phyloP scores from a whole-genome alignment of 371 early-diverging fungal species.

The Mucor circinelloides region DNA sequence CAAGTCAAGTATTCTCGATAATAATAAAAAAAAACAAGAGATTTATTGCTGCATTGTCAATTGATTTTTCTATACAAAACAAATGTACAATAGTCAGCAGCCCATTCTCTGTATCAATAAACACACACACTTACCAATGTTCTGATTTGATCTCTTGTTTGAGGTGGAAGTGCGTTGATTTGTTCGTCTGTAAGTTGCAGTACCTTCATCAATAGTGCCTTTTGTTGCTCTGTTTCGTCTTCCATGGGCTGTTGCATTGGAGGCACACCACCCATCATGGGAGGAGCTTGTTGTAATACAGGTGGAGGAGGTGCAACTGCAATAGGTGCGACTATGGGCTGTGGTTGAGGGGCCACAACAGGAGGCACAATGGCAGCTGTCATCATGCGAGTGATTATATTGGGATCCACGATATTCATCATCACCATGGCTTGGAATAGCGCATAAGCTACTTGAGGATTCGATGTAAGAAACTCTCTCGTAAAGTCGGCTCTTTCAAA shows the following conservation, averaged over 20 bases:
- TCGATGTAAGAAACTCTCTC: slow-evolving; percentile 65
- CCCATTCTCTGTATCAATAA: neutral
- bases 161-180: slow-evolving; percentile 57
- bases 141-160: slow-evolving; percentile 55
- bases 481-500: slow-evolving; percentile 72
- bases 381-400: slow-evolving; percentile 62
- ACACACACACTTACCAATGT: slow-evolving; percentile 45
- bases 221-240: slow-evolving; percentile 49
- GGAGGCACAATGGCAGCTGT: slow-evolving; percentile 24
- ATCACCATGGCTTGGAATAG: slow-evolving; percentile 84
- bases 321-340: slow-evolving; percentile 26
- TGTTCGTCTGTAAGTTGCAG: slow-evolving; percentile 56
- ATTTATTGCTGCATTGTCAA: slow-evolving; percentile 30
- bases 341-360: slow-evolving; percentile 5
- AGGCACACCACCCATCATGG: slow-evolving; percentile 16
- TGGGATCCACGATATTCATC: slow-evolving; percentile 84
- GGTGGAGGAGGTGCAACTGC: slow-evolving; percentile 20
- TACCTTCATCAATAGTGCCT: slow-evolving; percentile 56
- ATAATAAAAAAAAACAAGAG: too few species aligned
- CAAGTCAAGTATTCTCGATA: slow-evolving; percentile 48
- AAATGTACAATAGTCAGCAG: neutral
- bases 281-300: slow-evolving; percentile 18
- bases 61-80: slow-evolving; percentile 30
- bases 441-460: slow-evolving; percentile 88
- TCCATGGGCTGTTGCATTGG: slow-evolving; percentile 10